Conservation (phyloP, 257 asterid genomes). For the Solanum dulcamara region DNA sequence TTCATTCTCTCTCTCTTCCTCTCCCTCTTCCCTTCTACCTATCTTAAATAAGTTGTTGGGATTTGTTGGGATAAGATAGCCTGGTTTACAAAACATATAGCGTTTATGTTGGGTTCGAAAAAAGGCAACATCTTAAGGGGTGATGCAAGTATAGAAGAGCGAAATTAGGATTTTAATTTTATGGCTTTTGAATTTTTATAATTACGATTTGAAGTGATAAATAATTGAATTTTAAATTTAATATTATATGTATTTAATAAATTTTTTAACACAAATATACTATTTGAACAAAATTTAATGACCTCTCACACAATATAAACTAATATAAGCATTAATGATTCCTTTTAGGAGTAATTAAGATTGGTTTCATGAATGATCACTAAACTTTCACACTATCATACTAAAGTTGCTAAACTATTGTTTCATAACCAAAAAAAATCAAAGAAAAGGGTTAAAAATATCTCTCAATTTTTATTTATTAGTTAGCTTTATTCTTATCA, state of each 20-base stretch:
- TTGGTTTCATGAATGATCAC: background rate
- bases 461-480: too few relatives aligned
- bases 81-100: background rate
- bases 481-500: too few relatives aligned
- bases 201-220: too few relatives aligned
- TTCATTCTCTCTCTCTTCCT: constrained; percentile 3
- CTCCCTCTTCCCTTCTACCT: background rate
- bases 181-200: too few relatives aligned
- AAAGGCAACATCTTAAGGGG: background rate
- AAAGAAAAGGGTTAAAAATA: too few relatives aligned
- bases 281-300: too few relatives aligned
- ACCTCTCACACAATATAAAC: too few relatives aligned
- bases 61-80: background rate
- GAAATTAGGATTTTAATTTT: too few relatives aligned
- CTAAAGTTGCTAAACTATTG: background rate
- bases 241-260: too few relatives aligned
- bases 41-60: background rate
- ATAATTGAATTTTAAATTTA: too few relatives aligned
- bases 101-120: accelerated
- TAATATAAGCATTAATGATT: background rate
- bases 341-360: background rate
- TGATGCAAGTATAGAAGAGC: too few relatives aligned
- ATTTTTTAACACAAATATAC: too few relatives aligned
- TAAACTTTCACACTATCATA: background rate
- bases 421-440: background rate